Conservation (phyloP, 805 yeast genomes). For the Lipomyces mesembrius region DNA sequence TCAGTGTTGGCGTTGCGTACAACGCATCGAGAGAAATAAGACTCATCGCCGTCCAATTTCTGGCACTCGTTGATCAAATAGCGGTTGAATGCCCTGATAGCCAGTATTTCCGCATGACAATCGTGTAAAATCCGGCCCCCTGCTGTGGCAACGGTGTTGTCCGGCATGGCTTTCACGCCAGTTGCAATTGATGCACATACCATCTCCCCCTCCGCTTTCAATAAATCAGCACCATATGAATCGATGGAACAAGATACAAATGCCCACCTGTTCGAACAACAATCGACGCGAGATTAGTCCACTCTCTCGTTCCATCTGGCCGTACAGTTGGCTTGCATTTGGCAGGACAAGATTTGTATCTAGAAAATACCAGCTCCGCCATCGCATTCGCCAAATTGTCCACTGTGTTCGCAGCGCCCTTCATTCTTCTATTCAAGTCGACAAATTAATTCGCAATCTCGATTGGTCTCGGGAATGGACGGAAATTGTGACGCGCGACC, state of each 20-base stretch:
- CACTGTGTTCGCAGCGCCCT: background rate
- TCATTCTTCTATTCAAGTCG: background rate
- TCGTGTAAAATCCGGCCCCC: conserved; percentile 78
- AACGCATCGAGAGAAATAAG: conserved; percentile 13
- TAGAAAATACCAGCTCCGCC: conserved; percentile 14
- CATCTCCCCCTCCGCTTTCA: background rate
- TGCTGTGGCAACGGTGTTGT: conserved; percentile 50
- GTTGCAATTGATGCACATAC: conserved; percentile 49
- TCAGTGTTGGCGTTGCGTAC: background rate
- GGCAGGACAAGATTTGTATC: conserved; percentile 36
- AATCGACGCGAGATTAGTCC: conserved; percentile 82
- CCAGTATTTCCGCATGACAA: conserved; percentile 85
- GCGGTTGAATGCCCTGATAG: conserved; percentile 71
- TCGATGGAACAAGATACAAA: background rate
- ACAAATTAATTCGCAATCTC: too few relatives aligned
- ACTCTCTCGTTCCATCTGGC: conserved; percentile 71
- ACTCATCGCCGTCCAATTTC: conserved; percentile 1
- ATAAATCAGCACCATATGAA: background rate
- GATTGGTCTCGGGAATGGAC: too few relatives aligned
- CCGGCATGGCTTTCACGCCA: conserved; percentile 82
- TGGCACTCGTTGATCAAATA: conserved; percentile 57
- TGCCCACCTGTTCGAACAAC: conserved; percentile 46
- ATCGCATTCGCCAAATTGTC: conserved; percentile 1
- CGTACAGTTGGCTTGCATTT: conserved; percentile 64
- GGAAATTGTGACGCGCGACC: too few relatives aligned